These are phyloP conservation scores for Neocucurbitaria cava DNA, from an alignment of 2,329 filamentous ascomycete species.

Conservation along the genomic window DNA sequence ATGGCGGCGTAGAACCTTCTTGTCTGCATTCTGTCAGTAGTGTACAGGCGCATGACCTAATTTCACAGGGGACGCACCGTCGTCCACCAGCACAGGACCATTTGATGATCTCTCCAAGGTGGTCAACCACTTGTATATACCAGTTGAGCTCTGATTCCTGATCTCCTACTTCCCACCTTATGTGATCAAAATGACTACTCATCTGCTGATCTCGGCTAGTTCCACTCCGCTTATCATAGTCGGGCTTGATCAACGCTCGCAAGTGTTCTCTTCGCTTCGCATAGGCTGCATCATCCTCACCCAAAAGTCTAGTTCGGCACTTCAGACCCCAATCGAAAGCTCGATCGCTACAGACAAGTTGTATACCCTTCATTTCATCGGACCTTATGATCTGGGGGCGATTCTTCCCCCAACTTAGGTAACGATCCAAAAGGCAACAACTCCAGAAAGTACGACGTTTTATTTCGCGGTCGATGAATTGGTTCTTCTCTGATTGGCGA, in stretches of 20 bases:
- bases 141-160: slow-evolving; percentile 58
- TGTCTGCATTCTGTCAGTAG: slow-evolving; percentile 19
- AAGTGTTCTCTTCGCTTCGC: slow-evolving; percentile 15
- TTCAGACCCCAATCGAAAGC: slow-evolving; percentile 69
- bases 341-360: slow-evolving; percentile 71
- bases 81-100: slow-evolving; percentile 67
- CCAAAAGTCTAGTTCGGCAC: slow-evolving; percentile 52
- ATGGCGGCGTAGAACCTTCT: slow-evolving; percentile 62
- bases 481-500: slow-evolving; percentile 39
- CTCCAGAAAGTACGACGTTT: slow-evolving; percentile 76
- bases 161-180: slow-evolving; percentile 60
- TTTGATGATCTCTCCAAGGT: slow-evolving; percentile 62
- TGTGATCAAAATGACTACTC: slow-evolving; percentile 43
- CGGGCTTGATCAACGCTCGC: slow-evolving; percentile 2
- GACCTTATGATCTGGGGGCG: slow-evolving; percentile 66
- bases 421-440: slow-evolving; percentile 74
- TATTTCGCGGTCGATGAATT: slow-evolving; percentile 68
- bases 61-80: slow-evolving; percentile 48
- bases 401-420: slow-evolving; percentile 70
- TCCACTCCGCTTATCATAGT: slow-evolving; percentile 6
- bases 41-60: background rate
- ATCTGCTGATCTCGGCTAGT: background rate
- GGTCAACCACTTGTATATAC: slow-evolving; percentile 61
- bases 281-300: slow-evolving; percentile 24
- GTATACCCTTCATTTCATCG: slow-evolving; percentile 65